Base-by-base conservation (phyloP, 2,329 filamentous ascomycete genomes). In the Xylariaceae sp. region DNA sequence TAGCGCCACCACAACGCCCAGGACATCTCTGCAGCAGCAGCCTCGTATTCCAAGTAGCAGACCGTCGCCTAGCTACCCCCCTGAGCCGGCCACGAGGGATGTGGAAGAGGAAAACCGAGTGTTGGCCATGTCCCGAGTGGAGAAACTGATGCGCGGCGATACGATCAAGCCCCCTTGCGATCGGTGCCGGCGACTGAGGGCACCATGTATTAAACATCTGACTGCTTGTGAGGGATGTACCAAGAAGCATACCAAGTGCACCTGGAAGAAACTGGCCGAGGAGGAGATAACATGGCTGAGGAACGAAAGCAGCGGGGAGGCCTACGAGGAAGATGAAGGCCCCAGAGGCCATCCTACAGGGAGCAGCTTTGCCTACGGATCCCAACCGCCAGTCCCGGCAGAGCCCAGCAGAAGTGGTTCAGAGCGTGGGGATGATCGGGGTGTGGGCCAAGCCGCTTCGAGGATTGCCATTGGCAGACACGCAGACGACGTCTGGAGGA, bases 191-290 rank as follows among this genome's bases (percentile, higher is more conserved):
- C 72, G 87, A 19, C 65, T 93, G 12, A 79, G 83, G 44, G 84
- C 88, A 62, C 77, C 86, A 37, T 94, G 87, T 42, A 65, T 89
- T 30, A 93, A 93, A 59, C 84, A 94, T 42, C 66, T 92, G 24
- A 93, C 86, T 0, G 85, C 86, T 7, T 94, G 88, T 52, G 77
- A 82, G 57, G 86, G 85, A 15, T 94, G 87, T 57, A 93, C 87
- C 0, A 89, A 85, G 56, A 93, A 93, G 55, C 87, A 94, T 54
- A 85, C 85, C 14, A 89, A 88, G 50, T 94, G 87, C 56, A 80
- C 78, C 11, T 94, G 87, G 87, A 83, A 80, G 45, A 77, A 83
- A 28, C 75, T 92, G n/a, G 78, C 76, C 12, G 77, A 85, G 19
- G 80, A 82, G 3, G 88, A 94, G 39, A 50, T 64, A 18, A 49